A percentile compares a stretch with the other conserved stretches of the same genome.
Conservation (phyloP, 2,329 filamentous ascomycete genomes). For the Knoxdaviesia proteae region DNA sequence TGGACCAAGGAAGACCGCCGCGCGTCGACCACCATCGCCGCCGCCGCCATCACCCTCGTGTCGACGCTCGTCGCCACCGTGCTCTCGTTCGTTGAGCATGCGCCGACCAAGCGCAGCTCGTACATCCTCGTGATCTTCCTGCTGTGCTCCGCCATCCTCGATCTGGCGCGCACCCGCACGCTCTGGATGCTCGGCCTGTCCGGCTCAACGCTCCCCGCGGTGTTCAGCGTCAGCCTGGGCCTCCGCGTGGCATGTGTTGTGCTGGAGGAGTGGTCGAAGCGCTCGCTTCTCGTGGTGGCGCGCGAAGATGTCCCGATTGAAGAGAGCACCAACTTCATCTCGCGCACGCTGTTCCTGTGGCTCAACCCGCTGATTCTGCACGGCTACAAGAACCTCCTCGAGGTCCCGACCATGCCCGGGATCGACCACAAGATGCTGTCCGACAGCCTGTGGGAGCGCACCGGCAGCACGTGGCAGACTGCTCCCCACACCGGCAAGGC, state of each 20-base stretch:
- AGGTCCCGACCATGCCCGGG: slow-evolving; percentile 14
- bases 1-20: too few relatives aligned
- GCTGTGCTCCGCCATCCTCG: slow-evolving; percentile 20
- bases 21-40: slow-evolving; percentile 7
- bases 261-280: slow-evolving; percentile 18
- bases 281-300: slow-evolving; percentile 17
- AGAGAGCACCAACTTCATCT: slow-evolving; percentile 14
- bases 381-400: slow-evolving; percentile 15
- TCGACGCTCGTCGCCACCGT: slow-evolving; percentile 11
- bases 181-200: slow-evolving; percentile 15
- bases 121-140: slow-evolving; percentile 20
- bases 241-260: slow-evolving; percentile 3
- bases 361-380: slow-evolving; percentile 13
- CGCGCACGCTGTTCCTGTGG: slow-evolving; percentile 15
- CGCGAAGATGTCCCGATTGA: slow-evolving; percentile 17
- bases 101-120: slow-evolving; percentile 18
- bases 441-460: slow-evolving; percentile 5
- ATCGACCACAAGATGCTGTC: slow-evolving; percentile 12
- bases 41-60: slow-evolving; percentile 11
- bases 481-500: slow-evolving; percentile 5
- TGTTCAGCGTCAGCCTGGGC: slow-evolving; percentile 15
- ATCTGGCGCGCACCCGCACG: slow-evolving; percentile 20
- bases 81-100: slow-evolving; percentile 16
- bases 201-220: slow-evolving; percentile 8
- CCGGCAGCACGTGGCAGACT: slow-evolving; percentile 6